Evolutionary conservation across 1,284 basidiomycete genomes (phyloP), one percentile per base, ranked within the genome.

Genomic region (Prillingera fragicola): DNA sequence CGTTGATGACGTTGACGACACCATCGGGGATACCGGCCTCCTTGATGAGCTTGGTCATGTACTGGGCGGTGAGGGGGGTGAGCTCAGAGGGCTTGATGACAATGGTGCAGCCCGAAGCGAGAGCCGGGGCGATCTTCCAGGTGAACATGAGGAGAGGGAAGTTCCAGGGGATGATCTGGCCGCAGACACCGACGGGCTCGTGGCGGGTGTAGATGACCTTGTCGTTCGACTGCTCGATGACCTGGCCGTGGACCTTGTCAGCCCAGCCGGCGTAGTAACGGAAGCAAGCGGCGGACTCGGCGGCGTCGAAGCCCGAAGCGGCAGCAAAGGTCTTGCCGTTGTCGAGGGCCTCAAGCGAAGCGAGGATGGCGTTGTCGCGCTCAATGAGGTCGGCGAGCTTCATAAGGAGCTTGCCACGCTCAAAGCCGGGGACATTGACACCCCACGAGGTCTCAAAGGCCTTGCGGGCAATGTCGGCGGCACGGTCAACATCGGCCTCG

Each of bases 1-100:
- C 80, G 44, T 33, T 72, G 53, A 83, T 59, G 59, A 85, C 70
- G 74, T 87, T 87, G 67, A 87, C 73, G 44, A 83, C 82, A 60
- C 84, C 85, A 32, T 54, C 52, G 28, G 82, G 82, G 70, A 84
- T 76, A 45, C 82, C 82, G 32, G 79, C 82, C 60, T 78, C 72
- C 40, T 71, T 64, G 66, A 75, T 62, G 43, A 77, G 62, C 45
- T 71, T 67, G 56, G 65, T 60, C 60, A 73, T 63, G 63, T 69
- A 69, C 33, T 67, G 44, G 42, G 69, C 69, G 62, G 85, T 84
- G 36, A 95, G 78, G 15, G 90, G 89, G 2, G 90, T 94, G 63
- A 88, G 81, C 71, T 95, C 90, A 19, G 87, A 88, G 7, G 90
- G 84, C 76, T 95, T 92, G 59, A 92, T 72, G 54, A 94, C 77